Evolutionary conservation across 2,329 filamentous ascomycete genomes (phyloP).

Genomic region (Teratosphaeria epicoccoides): DNA sequence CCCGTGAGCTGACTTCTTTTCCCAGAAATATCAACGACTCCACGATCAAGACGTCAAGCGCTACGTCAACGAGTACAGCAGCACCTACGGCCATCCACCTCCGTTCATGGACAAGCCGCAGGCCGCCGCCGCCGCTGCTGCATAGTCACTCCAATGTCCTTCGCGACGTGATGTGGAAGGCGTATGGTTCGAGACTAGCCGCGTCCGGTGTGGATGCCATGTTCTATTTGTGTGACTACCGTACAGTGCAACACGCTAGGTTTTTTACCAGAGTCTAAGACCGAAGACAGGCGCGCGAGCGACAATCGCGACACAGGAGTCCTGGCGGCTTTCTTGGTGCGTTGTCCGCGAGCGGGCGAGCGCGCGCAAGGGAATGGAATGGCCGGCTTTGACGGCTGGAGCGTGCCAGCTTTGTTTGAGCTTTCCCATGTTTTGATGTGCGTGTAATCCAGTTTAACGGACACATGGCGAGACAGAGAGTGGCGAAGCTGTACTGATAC

Average conservation of each 20-base stretch:
- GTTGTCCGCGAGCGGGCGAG: background rate
- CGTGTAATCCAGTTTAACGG: background rate
- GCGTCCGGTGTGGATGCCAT: background rate
- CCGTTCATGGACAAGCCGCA: background rate
- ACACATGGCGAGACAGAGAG: too few species aligned
- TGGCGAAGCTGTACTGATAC: background rate
- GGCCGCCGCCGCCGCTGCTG: background rate
- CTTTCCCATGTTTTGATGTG: background rate
- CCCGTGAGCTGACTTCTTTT: background rate
- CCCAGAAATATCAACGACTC: slow-evolving; percentile 2
- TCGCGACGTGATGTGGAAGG: background rate
- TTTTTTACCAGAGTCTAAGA: background rate
- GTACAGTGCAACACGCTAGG: background rate
- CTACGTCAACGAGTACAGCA: slow-evolving; percentile 1
- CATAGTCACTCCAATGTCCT: background rate
- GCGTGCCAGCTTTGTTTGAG: background rate
- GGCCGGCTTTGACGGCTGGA: background rate
- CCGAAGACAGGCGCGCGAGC: background rate
- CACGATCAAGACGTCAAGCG: background rate
- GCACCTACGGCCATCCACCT: background rate
- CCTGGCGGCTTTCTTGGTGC: background rate
- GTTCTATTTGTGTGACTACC: background rate
- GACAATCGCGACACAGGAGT: background rate
- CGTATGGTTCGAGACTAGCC: background rate
- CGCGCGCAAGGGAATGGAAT: background rate